phyloP scores from a whole-genome alignment of 257 asterid species.

The Prunella vulgaris region DNA sequence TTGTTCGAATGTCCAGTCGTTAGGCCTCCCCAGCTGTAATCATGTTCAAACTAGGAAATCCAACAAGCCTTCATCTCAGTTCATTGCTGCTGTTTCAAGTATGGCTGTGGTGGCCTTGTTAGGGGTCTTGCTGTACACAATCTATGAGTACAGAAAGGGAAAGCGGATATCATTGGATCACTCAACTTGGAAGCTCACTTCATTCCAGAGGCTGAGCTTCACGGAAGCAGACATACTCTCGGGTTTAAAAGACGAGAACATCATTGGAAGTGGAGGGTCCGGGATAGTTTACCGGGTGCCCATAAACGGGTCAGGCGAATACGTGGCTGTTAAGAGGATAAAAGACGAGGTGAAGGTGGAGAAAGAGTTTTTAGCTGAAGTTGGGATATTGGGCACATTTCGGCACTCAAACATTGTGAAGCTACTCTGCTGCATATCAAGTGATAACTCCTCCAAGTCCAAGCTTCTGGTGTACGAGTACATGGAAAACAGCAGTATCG shows the following conservation, averaged over 20 bases:
- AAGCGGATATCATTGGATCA: constrained; percentile 23
- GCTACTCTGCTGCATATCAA: constrained; percentile 65
- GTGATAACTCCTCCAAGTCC: constrained; percentile 39
- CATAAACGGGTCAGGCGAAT: constrained; percentile 33
- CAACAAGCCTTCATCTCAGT: constrained; percentile 28
- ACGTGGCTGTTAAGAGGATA: constrained; percentile 78
- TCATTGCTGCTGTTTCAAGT: constrained; percentile 60
- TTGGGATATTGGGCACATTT: constrained; percentile 56
- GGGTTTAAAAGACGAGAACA: constrained; percentile 44
- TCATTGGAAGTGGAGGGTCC: constrained; percentile 83
- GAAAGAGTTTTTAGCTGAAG: constrained; percentile 68
- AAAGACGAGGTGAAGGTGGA: constrained; percentile 40
- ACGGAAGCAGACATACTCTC: constrained; percentile 53
- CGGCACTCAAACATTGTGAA: constrained; percentile 77
- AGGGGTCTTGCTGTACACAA: constrained; percentile 34
- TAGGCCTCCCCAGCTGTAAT: constrained; percentile 43
- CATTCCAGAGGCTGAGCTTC: constrained; percentile 72
- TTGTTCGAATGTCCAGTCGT: constrained; percentile 43
- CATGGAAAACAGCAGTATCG: constrained; percentile 76
- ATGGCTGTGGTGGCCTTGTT: constrained; percentile 43
- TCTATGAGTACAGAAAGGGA: constrained; percentile 36
- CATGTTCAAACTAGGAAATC: constrained; percentile 19
- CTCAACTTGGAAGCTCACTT: constrained; percentile 64
- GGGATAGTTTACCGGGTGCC: constrained; percentile 74
- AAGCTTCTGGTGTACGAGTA: constrained; percentile 77